Base-by-base conservation (phyloP, 208 protist genomes). In the Trypanosoma vivax region DNA sequence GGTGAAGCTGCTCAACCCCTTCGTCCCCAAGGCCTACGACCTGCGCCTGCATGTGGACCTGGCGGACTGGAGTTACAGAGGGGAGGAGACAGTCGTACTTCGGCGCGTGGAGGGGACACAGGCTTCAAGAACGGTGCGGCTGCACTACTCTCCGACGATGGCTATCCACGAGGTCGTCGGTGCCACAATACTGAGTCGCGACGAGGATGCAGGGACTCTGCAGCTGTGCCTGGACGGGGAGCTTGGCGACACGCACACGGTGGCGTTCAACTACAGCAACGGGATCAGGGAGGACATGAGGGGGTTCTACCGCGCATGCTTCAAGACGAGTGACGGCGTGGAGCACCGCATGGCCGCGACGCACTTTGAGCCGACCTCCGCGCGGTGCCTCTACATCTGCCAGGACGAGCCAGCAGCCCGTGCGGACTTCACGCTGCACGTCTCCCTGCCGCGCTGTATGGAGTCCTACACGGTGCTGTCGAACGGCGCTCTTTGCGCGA, bases 341-440 rank as follows among this genome's bases (percentile, higher is more conserved):
- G 70, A 83, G 61, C 74, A 84, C 45, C 87, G 88, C 52, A 91
- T 97, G 74, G 91, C 80, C n/a, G 83, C 83, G 7, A 97, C 94
- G 31, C 97, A 99, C 78, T 98, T 98, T 57, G 96, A 99, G 70
- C 76, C 95, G 5, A 92, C 81, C 23, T 85, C 97, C n/a, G 92
- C 93, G 10, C 73, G 97, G 9, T 70, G 83, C 47, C 92, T 95
- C 42, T 98, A 97, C 65, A 95, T 97, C 29, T 98, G 96, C 60
- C 97, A 93, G 55, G 97, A 99, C 55, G 96, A 99, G 70, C 97
- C 97, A 1, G 84, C 95, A 2, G 56, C 86, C 13, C 98, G 98
- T 33, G 94, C 96, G 6, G 88, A 92, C 47, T 99, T 99, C 67
- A 88, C 77, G 38, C 57, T 99, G 18, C 81, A 73, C 24, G 70